Evolutionary conservation across 2,329 filamentous ascomycete genomes (phyloP).

Genomic region (Fusarium duplospermum): DNA sequence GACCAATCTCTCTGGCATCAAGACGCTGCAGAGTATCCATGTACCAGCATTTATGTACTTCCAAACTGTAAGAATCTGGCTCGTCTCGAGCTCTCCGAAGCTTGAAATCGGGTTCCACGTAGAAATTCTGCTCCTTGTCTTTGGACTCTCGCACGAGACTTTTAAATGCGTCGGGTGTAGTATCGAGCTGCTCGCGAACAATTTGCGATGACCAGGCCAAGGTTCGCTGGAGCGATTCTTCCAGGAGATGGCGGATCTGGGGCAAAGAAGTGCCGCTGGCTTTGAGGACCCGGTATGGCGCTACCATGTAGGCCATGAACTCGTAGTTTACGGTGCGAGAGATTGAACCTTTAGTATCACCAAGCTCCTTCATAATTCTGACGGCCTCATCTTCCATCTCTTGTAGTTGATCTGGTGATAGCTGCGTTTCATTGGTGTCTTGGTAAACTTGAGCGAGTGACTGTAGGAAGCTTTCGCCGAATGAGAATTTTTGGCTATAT

Average conservation of each 20-base stretch:
- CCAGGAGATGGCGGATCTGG: not conserved
- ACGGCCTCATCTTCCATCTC: not conserved
- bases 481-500: not conserved
- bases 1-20: not conserved
- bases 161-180: not conserved
- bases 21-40: constrained; percentile 2
- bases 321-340: not conserved
- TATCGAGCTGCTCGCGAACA: not conserved
- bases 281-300: not conserved
- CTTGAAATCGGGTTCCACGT: not conserved
- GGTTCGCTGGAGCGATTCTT: not conserved
- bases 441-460: not conserved
- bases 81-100: not conserved
- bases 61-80: not conserved
- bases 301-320: not conserved
- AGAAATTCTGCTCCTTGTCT: constrained; percentile 4
- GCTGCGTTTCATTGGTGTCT: not conserved
- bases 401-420: not conserved
- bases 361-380: not conserved
- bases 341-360: not conserved
- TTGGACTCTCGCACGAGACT: not conserved
- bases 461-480: not conserved
- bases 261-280: not conserved
- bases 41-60: not conserved
- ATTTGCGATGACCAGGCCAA: not conserved